Evolutionary conservation across 768 basidiomycete species (phyloP).

Genomic region (Pulveroboletus sp.): DNA sequence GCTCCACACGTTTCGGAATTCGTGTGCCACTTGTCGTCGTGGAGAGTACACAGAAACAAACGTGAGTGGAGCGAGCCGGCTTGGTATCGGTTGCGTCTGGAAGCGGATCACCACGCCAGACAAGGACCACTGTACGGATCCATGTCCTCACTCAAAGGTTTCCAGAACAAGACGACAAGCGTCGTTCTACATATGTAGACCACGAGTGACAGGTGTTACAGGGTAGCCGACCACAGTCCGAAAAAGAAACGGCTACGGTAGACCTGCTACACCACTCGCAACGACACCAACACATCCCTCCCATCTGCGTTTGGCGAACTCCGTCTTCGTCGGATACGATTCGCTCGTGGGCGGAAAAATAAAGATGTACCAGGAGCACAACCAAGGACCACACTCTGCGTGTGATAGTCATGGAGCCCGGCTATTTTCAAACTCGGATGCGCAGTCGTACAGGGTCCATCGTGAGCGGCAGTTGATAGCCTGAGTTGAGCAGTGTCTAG

Average conservation of each 20-base stretch:
- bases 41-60: too few species aligned
- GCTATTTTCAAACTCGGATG: constrained; percentile 21
- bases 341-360: constrained; percentile 3
- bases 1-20: too few species aligned
- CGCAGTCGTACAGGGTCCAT: constrained; percentile 5
- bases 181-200: too few species aligned
- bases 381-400: constrained; percentile 23
- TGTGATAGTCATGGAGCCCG: constrained; percentile 26
- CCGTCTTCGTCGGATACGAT: constrained; percentile 16
- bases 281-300: background rate
- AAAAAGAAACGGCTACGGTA: background rate
- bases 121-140: too few species aligned
- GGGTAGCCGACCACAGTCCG: background rate
- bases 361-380: constrained; percentile 14
- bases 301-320: background rate
- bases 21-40: too few species aligned
- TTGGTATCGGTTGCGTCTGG: too few species aligned
- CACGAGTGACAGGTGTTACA: too few species aligned
- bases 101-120: too few species aligned
- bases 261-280: background rate
- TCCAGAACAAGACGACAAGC: too few species aligned
- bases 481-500: background rate
- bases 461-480: constrained; percentile 17
- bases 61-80: too few species aligned
- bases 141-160: too few species aligned